phyloP scores from a whole-genome alignment of 2,329 filamentous ascomycete genomes.

The Neofusicoccum sp. region DNA sequence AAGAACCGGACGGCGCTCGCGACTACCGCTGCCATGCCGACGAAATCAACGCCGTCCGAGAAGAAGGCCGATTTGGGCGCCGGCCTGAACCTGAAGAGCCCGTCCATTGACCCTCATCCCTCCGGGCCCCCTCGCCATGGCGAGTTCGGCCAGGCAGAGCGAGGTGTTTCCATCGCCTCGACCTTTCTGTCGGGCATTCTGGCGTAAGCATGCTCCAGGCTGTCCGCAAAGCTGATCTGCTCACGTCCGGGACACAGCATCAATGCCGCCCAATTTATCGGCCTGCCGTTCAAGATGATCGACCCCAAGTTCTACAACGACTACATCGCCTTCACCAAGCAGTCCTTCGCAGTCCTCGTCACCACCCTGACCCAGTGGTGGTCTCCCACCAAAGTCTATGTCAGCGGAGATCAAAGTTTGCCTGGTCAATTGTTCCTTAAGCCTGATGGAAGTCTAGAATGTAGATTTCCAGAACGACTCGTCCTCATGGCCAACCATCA shows the following conservation, averaged over 20 bases:
- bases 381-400: slow-evolving; percentile 79
- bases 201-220: slow-evolving; percentile 38
- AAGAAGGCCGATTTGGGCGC: slow-evolving; percentile 42
- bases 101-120: slow-evolving; percentile 45
- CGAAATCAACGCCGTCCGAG: slow-evolving; percentile 25
- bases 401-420: slow-evolving; percentile 82
- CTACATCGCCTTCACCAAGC: slow-evolving; percentile 86
- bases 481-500: slow-evolving; percentile 88
- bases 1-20: neutral
- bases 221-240: neutral
- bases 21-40: neutral
- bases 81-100: slow-evolving; percentile 47
- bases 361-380: slow-evolving; percentile 84
- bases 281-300: slow-evolving; percentile 73
- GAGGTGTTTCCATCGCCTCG: slow-evolving; percentile 53
- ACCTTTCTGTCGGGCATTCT: slow-evolving; percentile 54
- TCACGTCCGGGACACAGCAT: slow-evolving; percentile 38
- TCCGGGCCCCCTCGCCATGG: slow-evolving; percentile 50
- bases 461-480: slow-evolving; percentile 78
- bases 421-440: slow-evolving; percentile 72
- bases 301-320: slow-evolving; percentile 79
- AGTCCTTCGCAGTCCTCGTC: slow-evolving; percentile 76
- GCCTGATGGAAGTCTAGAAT: slow-evolving; percentile 72
- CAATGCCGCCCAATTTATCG: slow-evolving; percentile 73
- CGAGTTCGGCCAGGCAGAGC: slow-evolving; percentile 51